Evolutionary conservation across 495 filamentous ascomycete genomes (phyloP).

Genomic region (Hyaloscypha variabilis): DNA sequence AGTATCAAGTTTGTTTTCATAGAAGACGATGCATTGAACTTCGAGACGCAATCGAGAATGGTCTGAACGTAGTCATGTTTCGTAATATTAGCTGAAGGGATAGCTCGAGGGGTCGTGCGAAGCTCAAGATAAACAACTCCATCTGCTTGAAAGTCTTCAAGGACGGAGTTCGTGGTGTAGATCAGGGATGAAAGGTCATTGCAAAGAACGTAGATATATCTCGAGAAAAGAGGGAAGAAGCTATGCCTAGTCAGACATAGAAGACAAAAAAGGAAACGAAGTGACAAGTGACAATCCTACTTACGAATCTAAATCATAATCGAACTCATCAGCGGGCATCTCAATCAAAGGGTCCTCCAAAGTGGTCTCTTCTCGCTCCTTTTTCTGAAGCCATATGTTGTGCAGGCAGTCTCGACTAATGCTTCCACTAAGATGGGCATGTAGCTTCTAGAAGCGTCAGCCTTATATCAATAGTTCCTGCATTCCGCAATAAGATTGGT

Average conservation of each 20-base stretch:
- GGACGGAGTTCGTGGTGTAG: constrained; percentile 67
- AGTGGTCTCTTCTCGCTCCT: constrained; percentile 45
- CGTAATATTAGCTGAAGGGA: constrained; percentile 53
- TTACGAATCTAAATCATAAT: constrained; percentile 72
- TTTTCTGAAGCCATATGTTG: constrained; percentile 70
- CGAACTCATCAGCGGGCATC: constrained; percentile 69
- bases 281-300: constrained; percentile 23
- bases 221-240: constrained; percentile 80
- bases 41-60: constrained; percentile 60
- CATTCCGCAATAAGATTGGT: background rate
- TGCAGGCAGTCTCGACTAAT: constrained; percentile 77
- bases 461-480: constrained; percentile 8
- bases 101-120: constrained; percentile 74
- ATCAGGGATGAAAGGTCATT: constrained; percentile 57
- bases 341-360: constrained; percentile 69
- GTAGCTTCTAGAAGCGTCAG: constrained; percentile 54
- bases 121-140: constrained; percentile 82
- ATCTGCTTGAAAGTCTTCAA: constrained; percentile 70
- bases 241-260: constrained; percentile 34
- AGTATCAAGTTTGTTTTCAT: constrained; percentile 71
- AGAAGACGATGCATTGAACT: constrained; percentile 40
- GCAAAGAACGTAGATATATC: constrained; percentile 75
- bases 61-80: constrained; percentile 66
- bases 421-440: constrained; percentile 83
- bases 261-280: constrained; percentile 2